These are phyloP conservation scores for Colletotrichum theobromicola DNA, from an alignment of 2,329 filamentous ascomycete species.

Conservation along the genomic window DNA sequence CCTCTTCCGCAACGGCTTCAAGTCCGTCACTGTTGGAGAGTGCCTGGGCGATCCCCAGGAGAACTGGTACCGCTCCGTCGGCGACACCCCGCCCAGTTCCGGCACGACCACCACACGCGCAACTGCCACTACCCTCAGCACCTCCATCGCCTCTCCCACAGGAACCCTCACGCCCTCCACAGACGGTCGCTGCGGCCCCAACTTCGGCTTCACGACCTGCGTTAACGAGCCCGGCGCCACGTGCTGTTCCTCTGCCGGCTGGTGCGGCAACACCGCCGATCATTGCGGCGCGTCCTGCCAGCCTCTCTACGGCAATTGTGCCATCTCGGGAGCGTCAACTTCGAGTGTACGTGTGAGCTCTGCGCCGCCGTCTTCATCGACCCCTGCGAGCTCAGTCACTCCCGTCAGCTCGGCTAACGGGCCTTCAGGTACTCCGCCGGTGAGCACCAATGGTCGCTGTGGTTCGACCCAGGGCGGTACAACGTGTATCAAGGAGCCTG, in stretches of 20 bases:
- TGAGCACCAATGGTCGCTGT: slow-evolving; percentile 31
- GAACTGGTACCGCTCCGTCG: slow-evolving; percentile 57
- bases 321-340: neutral
- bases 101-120: neutral
- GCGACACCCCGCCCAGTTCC: neutral
- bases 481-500: slow-evolving; percentile 27
- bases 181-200: slow-evolving; percentile 33
- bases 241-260: slow-evolving; percentile 35
- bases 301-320: slow-evolving; percentile 29
- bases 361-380: neutral
- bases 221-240: slow-evolving; percentile 19
- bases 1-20: slow-evolving; percentile 42
- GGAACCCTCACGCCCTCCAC: slow-evolving; percentile 16
- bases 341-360: neutral
- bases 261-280: slow-evolving; percentile 43
- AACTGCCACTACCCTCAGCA: neutral
- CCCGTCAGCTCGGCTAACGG: neutral
- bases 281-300: slow-evolving; percentile 46
- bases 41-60: slow-evolving; percentile 57
- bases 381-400: neutral
- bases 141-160: slow-evolving; percentile 5
- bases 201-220: slow-evolving; percentile 27
- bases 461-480: slow-evolving; percentile 25
- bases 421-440: neutral
- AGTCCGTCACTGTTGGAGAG: slow-evolving; percentile 54